A percentile compares a stretch with the other conserved stretches of the same genome.
Evolutionary conservation across 2,329 filamentous ascomycete genomes (phyloP).

Genomic region (Helminthosporium solani): DNA sequence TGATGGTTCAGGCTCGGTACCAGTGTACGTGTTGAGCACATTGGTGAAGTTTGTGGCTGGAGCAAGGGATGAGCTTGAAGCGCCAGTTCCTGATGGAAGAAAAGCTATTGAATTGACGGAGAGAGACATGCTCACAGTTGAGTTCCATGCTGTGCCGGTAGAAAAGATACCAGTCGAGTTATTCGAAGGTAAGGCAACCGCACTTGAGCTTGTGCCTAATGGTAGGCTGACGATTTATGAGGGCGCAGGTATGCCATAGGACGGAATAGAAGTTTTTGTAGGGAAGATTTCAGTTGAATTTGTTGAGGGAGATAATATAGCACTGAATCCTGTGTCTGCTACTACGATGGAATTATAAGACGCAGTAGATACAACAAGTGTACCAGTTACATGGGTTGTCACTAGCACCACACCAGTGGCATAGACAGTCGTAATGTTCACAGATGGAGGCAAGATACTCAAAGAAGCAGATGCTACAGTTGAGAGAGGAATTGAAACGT

Average conservation of each 20-base stretch:
- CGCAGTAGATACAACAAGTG: too few species aligned
- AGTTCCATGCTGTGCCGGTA: too few species aligned
- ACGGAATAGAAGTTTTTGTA: background rate
- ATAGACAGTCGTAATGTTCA: too few species aligned
- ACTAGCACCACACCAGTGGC: too few species aligned
- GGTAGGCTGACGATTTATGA: too few species aligned
- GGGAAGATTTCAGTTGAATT: background rate
- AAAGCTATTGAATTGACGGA: background rate
- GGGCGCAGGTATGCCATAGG: too few species aligned
- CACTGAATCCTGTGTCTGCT: background rate
- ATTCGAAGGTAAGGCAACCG: too few species aligned
- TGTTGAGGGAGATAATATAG: background rate
- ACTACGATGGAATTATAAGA: background rate
- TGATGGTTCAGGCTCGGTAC: background rate
- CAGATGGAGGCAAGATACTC: background rate
- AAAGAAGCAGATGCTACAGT: background rate
- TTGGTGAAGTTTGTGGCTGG: background rate
- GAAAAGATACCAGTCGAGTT: too few species aligned
- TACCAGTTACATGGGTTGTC: too few species aligned
- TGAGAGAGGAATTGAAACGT: conserved; percentile 2
- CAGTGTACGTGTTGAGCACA: background rate
- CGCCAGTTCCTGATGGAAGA: background rate
- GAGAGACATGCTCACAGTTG: too few species aligned
- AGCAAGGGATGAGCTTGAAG: background rate
- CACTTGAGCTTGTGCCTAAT: too few species aligned